Conservation (phyloP, 2,329 filamentous ascomycete genomes). For the Madurella mycetomatis region DNA sequence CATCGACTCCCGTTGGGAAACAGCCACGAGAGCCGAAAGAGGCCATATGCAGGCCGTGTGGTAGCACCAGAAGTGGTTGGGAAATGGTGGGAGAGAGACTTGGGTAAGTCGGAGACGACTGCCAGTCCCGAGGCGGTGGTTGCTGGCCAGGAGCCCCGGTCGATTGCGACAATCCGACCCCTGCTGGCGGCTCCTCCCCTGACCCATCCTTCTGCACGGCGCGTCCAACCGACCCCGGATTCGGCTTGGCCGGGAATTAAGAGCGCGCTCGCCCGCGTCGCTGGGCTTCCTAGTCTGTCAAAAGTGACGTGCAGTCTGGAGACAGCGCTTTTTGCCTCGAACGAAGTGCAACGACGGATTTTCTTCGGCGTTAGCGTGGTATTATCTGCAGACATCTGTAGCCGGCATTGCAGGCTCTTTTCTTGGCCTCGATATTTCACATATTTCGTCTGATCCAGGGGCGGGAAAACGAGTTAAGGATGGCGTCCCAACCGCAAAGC, state of each 20-base stretch:
- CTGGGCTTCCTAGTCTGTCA: neutral
- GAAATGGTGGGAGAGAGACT: neutral
- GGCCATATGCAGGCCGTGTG: constrained; percentile 11
- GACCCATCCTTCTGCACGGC: constrained; percentile 6
- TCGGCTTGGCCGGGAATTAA: constrained; percentile 11
- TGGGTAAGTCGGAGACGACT: neutral
- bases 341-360: neutral
- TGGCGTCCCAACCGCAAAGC: constrained; percentile 15
- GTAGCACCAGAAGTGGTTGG: constrained; percentile 1
- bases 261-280: neutral
- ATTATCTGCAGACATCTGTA: neutral
- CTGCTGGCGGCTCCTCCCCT: constrained; percentile 15
- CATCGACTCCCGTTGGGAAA: neutral
- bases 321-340: neutral
- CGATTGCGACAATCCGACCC: constrained; percentile 20
- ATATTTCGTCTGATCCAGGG: neutral
- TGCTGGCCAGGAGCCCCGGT: constrained; percentile 24
- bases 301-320: constrained; percentile 14
- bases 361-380: neutral
- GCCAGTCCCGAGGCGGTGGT: constrained; percentile 25
- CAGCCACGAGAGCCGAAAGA: constrained; percentile 2
- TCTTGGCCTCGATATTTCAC: neutral
- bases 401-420: constrained; percentile 1
- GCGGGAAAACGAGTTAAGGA: neutral
- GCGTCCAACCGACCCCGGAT: constrained; percentile 8